phyloP scores from a whole-genome alignment of 495 filamentous ascomycete species.

The Penicillium verhagenii region DNA sequence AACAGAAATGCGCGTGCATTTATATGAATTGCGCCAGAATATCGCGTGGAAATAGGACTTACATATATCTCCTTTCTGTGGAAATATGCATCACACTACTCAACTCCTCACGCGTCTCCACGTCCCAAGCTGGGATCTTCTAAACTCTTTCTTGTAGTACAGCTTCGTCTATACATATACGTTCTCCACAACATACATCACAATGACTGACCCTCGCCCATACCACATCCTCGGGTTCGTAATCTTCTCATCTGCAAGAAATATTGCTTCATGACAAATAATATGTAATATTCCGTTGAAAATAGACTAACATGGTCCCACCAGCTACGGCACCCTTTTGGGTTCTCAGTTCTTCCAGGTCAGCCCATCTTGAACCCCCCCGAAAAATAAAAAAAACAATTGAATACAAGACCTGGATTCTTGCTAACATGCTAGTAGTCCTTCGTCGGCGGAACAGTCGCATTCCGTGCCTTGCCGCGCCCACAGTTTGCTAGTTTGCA shows the following conservation, averaged over 20 bases:
- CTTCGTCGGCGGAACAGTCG: constrained; percentile 74
- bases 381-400: background rate
- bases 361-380: constrained; percentile 15
- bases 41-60: background rate
- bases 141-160: constrained; percentile 2
- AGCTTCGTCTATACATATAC: background rate
- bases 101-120: constrained; percentile 3
- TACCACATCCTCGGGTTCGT: constrained; percentile 76
- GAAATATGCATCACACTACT: background rate
- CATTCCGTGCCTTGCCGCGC: constrained; percentile 71
- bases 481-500: constrained; percentile 81
- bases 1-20: constrained; percentile 10
- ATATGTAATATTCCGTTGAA: background rate
- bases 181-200: background rate
- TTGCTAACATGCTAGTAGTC: constrained; percentile 45
- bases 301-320: constrained; percentile 24
- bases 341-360: constrained; percentile 80
- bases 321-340: constrained; percentile 75
- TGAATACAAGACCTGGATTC: background rate
- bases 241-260: background rate
- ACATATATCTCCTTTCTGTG: background rate
- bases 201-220: constrained; percentile 57
- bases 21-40: background rate
- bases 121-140: background rate
- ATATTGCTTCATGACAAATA: constrained; percentile 4